These are phyloP conservation scores for Eucalyptus leucophloia DNA, from an alignment of 345 rosid genomes.

Conservation along the genomic window DNA sequence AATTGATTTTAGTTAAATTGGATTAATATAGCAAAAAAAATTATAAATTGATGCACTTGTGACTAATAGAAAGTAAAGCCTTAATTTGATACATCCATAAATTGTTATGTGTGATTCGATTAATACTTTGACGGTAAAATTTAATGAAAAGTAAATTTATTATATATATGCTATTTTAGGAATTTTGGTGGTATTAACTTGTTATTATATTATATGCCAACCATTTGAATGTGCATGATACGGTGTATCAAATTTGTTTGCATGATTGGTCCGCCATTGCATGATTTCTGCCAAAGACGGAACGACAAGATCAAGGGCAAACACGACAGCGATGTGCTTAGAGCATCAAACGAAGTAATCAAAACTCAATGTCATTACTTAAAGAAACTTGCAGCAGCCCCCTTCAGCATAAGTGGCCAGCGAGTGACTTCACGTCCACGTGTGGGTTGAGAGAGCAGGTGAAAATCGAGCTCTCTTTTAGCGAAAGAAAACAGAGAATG, in stretches of 20 bases:
- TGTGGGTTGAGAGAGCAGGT: not conserved
- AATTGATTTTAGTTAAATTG: no score
- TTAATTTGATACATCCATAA: accelerated
- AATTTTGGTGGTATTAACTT: no score
- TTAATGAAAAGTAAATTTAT: no score
- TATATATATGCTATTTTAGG: no score
- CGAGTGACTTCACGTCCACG: not conserved
- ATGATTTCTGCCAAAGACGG: not conserved
- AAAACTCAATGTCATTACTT: not conserved
- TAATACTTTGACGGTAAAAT: no score
- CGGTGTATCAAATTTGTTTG: not conserved
- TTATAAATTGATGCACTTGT: no score
- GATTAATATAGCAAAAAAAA: accelerated
- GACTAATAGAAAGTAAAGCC: no score
- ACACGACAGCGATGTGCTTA: not conserved
- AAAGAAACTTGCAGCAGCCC: not conserved
- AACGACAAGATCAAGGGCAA: not conserved
- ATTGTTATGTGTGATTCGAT: no score
- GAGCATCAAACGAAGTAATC: not conserved
- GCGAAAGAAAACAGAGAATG: not conserved
- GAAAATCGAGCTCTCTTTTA: not conserved
- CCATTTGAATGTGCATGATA: not conserved
- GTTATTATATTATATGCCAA: not conserved
- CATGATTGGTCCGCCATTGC: not conserved
- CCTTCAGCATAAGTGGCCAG: not conserved